phyloP scores from a whole-genome alignment of 495 filamentous ascomycete genomes.

The Articulospora tetracladia region DNA sequence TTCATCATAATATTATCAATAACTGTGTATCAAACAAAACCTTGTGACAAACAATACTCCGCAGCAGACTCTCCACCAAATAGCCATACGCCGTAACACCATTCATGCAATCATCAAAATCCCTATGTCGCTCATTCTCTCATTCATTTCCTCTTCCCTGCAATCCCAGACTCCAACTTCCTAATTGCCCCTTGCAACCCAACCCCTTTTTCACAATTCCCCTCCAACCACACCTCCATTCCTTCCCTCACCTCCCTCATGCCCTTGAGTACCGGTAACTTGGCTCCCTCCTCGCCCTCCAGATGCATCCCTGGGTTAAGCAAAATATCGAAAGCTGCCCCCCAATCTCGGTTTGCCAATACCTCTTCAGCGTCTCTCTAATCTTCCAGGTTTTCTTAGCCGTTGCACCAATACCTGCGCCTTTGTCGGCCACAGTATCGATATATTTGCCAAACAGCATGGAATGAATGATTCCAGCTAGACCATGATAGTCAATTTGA shows the following conservation, averaged over 20 bases:
- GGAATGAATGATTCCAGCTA: slow-evolving; percentile 80
- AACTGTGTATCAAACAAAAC: too few relatives aligned
- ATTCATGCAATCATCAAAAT: not conserved
- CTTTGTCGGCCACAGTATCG: slow-evolving; percentile 61
- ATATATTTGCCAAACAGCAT: slow-evolving; percentile 94
- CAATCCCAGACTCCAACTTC: slow-evolving; percentile 57
- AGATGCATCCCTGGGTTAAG: slow-evolving; percentile 71
- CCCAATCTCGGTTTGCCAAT: slow-evolving; percentile 96
- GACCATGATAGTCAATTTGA: slow-evolving; percentile 91
- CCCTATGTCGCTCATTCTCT: not conserved
- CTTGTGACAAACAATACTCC: too few relatives aligned
- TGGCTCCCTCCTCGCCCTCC: slow-evolving; percentile 52
- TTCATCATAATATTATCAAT: too few relatives aligned
- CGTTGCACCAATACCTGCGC: slow-evolving; percentile 39
- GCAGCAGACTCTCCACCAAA: not conserved
- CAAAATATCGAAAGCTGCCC: slow-evolving; percentile 75
- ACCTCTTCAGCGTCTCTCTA: slow-evolving; percentile 76
- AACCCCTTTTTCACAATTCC: slow-evolving; percentile 75
- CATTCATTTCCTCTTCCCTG: slow-evolving; percentile 3
- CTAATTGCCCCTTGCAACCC: slow-evolving; percentile 68
- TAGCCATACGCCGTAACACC: not conserved
- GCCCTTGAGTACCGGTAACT: slow-evolving; percentile 63
- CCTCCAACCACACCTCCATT: slow-evolving; percentile 85
- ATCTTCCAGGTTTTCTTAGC: slow-evolving; percentile 65
- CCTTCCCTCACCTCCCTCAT: slow-evolving; percentile 61